Conservation (phyloP, 495 filamentous ascomycete species). For the Trichoderma gamsii region DNA sequence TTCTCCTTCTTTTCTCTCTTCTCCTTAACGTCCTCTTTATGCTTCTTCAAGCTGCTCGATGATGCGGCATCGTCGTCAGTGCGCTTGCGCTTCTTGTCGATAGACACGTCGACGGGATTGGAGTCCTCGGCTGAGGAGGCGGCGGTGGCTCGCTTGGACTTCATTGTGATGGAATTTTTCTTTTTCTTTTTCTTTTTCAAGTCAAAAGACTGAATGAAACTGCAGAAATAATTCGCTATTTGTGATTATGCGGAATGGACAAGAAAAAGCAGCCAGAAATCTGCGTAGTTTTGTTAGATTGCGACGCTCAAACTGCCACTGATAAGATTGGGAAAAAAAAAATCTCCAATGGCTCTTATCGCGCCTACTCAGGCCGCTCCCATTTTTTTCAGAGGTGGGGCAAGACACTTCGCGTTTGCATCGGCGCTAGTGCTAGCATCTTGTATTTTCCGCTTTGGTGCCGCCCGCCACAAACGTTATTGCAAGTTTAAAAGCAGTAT, state of each 20-base stretch:
- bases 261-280: neutral
- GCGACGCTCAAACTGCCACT: neutral
- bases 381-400: neutral
- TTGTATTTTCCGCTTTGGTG: neutral
- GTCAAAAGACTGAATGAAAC: neutral
- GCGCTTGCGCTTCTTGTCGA: constrained; percentile 31
- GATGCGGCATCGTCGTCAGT: constrained; percentile 28
- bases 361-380: neutral
- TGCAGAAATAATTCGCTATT: neutral
- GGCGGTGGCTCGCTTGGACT: constrained; percentile 8
- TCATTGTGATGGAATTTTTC: neutral
- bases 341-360: constrained; percentile 12
- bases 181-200: neutral
- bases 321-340: neutral
- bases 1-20: constrained; percentile 34
- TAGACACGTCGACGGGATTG: neutral
- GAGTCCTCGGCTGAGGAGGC: constrained; percentile 4
- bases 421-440: neutral
- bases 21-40: constrained; percentile 28
- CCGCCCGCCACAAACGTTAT: neutral
- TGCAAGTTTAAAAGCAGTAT: neutral
- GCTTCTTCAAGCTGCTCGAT: constrained; percentile 14
- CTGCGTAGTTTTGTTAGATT: neutral
- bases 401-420: neutral
- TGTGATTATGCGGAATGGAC: neutral